Percentiles rank a stretch among this genome's conserved stretches.
phyloP scores from a whole-genome alignment of 2,329 filamentous ascomycete species.

The Neurospora sp. region DNA sequence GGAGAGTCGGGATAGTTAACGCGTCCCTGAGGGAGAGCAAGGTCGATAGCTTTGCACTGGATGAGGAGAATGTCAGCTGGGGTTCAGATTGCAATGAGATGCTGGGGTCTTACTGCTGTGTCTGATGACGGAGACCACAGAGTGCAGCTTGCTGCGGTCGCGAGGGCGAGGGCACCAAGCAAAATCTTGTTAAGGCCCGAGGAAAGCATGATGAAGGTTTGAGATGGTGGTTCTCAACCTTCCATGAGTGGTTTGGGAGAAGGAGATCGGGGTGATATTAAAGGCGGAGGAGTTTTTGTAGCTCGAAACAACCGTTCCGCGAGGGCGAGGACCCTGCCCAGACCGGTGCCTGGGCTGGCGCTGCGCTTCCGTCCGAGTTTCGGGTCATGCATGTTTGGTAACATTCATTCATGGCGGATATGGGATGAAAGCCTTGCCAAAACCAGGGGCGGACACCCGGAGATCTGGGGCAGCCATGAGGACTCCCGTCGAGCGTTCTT shows the following conservation, averaged over 20 bases:
- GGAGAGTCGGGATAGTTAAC: slow-evolving; percentile 17
- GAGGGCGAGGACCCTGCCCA: background rate
- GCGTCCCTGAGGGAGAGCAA: slow-evolving; percentile 10
- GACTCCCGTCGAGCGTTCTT: background rate
- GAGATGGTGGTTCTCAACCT: background rate
- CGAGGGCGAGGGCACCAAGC: background rate
- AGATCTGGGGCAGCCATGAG: background rate
- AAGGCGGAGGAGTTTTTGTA: background rate
- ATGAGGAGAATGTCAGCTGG: background rate
- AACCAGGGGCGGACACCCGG: background rate
- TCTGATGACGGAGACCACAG: background rate
- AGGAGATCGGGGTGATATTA: background rate
- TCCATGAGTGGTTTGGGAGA: background rate
- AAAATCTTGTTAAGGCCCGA: background rate
- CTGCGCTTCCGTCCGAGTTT: background rate
- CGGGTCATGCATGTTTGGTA: background rate
- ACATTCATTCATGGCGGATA: background rate
- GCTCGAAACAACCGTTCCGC: background rate
- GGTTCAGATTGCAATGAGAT: background rate
- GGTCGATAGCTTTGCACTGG: slow-evolving; percentile 13
- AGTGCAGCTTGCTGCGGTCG: background rate
- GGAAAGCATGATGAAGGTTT: background rate
- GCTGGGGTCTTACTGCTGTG: background rate
- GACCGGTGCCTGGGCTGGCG: background rate
- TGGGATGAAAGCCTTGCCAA: background rate